Evolutionary conservation across 2,329 filamentous ascomycete genomes (phyloP), one percentile per base, ranked within the genome.

Genomic region (Verticillium nubilum): DNA sequence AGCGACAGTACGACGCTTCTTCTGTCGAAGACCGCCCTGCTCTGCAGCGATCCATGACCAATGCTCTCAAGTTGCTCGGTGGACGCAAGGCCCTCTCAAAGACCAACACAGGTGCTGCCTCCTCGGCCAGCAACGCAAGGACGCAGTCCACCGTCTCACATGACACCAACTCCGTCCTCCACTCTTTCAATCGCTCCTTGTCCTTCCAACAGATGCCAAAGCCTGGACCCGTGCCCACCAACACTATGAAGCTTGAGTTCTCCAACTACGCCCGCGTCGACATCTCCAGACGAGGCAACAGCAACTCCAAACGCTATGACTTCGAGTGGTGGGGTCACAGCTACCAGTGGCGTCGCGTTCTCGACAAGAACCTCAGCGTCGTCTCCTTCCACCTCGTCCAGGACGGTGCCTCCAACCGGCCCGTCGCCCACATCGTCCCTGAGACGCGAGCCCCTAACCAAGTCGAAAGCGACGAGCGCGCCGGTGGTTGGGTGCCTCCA

Each of bases 231-330:
- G 69, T 79, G 52, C 85, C 90, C 19, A 90, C 88, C 60, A 92
- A 96, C 72, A 88, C 84, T 35, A 90, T 94, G 72, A 91, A 92
- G 74, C 83, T 99, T 33, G 94, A 98, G 72, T 99, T 97, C 72
- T 96, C 92, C 65, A 99, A 98, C 77, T 99, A 99, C 72, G 94
- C 94, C 2, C 92, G 95, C 67, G 86, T 98, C 47, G 90, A 97
- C 64, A 77, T 99, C 56, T 86, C 84, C 65, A 86, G 91, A 50
- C 81, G 85, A 26, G 89, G 89, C 17, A 78, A 82, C 56, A 87
- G 85, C 65, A 78, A 81, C 52, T 81, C 81, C 63, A 94, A 92
- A 75, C 84, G 86, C 62, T 98, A 97, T 72, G 90, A 92, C 59
- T 97, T 96, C 68, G 89, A 94, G 70, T 97, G 96, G 80, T 98